Conservation (phyloP, 2,329 filamentous ascomycete genomes). For the Verticillium albo-atrum region DNA sequence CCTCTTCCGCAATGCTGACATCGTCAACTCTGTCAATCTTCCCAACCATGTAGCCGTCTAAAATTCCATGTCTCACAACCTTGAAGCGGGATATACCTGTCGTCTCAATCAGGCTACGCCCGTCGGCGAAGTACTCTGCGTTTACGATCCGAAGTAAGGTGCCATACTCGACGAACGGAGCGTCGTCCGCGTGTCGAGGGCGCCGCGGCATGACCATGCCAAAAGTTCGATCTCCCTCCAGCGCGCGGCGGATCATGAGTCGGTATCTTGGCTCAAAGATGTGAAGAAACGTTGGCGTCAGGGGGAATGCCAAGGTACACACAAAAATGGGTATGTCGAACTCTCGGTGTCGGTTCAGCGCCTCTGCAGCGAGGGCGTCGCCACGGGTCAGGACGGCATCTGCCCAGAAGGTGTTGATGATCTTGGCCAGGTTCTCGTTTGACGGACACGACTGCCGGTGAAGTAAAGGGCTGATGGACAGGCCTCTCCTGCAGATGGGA, state of each 20-base stretch:
- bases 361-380: constrained; percentile 52
- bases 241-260: constrained; percentile 77
- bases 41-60: constrained; percentile 78
- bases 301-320: constrained; percentile 76
- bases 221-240: constrained; percentile 72
- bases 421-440: constrained; percentile 59
- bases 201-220: constrained; percentile 78
- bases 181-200: constrained; percentile 24
- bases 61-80: constrained; percentile 56
- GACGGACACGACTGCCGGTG: constrained; percentile 36
- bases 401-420: constrained; percentile 67
- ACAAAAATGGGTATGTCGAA: constrained; percentile 71
- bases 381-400: constrained; percentile 57
- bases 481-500: constrained; percentile 69
- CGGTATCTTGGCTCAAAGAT: constrained; percentile 92
- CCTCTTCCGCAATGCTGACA: constrained; percentile 76
- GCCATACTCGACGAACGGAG: constrained; percentile 65
- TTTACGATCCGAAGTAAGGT: constrained; percentile 74
- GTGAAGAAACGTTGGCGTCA: constrained; percentile 80
- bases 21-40: constrained; percentile 75
- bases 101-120: constrained; percentile 76
- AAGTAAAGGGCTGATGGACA: constrained; percentile 46
- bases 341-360: constrained; percentile 49
- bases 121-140: constrained; percentile 70
- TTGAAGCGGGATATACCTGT: constrained; percentile 73